These are phyloP conservation scores for Neonectria coccinea DNA, from an alignment of 2,329 filamentous ascomycete species.

Conservation along the genomic window DNA sequence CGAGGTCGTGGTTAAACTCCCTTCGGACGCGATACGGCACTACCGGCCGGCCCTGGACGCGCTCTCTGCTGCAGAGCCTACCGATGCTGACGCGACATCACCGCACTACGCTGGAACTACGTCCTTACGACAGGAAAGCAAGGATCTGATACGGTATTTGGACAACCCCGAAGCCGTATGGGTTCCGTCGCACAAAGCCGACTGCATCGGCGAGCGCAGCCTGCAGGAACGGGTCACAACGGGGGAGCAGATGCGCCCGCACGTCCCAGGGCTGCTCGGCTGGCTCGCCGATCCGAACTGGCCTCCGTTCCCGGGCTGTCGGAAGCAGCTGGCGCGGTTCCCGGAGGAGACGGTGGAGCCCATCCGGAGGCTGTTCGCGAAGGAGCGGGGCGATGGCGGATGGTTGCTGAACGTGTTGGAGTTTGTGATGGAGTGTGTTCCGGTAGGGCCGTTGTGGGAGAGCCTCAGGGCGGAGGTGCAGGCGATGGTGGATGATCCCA, in stretches of 20 bases:
- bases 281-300: conserved; percentile 23
- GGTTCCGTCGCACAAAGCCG: conserved; percentile 12
- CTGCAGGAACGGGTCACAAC: conserved; percentile 9
- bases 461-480: conserved; percentile 1
- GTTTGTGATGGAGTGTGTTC: conserved; percentile 14
- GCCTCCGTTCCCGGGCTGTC: conserved; percentile 16
- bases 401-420: conserved; percentile 17
- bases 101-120: conserved; percentile 1
- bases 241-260: conserved; percentile 16
- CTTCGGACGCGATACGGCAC: background rate
- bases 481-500: conserved; percentile 9
- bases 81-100: background rate
- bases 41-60: conserved; percentile 13
- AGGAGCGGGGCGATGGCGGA: conserved; percentile 17
- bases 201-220: conserved; percentile 11
- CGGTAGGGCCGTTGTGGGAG: conserved; percentile 3
- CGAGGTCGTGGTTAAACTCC: conserved; percentile 8
- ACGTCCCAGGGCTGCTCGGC: conserved; percentile 15
- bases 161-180: conserved; percentile 13
- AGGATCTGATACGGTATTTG: conserved; percentile 1
- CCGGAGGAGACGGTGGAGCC: conserved; percentile 21
- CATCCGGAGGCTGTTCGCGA: conserved; percentile 8
- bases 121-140: background rate
- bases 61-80: conserved; percentile 2
- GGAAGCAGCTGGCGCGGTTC: conserved; percentile 11